Base-by-base conservation (phyloP, 306 rosid species). In the Lotus japonicus region DNA sequence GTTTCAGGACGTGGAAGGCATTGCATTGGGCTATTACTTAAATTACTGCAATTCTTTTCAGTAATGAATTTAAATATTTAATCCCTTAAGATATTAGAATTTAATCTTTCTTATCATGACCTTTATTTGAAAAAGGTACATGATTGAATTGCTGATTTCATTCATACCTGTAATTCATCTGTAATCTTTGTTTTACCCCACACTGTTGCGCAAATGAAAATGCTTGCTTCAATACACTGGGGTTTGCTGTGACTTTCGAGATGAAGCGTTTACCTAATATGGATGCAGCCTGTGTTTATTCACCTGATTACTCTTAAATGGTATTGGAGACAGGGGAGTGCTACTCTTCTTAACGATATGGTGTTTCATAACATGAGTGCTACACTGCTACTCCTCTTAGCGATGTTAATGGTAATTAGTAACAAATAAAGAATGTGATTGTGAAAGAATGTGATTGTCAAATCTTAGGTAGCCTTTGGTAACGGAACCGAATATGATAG, bases 81-180 rank as follows among this genome's bases (percentile, higher is more conserved):
- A 66, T 73, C 81, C 62, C 39, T 65, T 64, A 73, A 73, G 80
- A 76, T 68, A 21, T 64, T 66, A 73, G 72, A 77, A 65, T 73
- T 66, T 79, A 39, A 74, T 28, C 46, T 46, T 19, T 14, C 36
- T 52, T 38, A 60, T 83, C 58, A 65, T 79, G 39, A 64, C 56
- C 60, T 84, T 72, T 82, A 79, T 85, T 70, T 70, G 76, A 83
- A 79, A 54, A 69, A 83, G 82, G 45, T 51, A 74, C 78, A 58
- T 66, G 73, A 67, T 70, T 62, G 60, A 64, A 33, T 75, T 52
- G 52, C 74, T 73, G 43, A 74, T 69, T 50, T 79, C 42, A 64
- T 73, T 73, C 52, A 6, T 69, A 23, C 26, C n/a, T 45, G 52
- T 53, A 4, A 11, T 23, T 66, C 59, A 53, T 17, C n/a, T 59